These are phyloP conservation scores for Scutellaria barbata DNA, from an alignment of 257 asterid genomes.

Conservation along the genomic window DNA sequence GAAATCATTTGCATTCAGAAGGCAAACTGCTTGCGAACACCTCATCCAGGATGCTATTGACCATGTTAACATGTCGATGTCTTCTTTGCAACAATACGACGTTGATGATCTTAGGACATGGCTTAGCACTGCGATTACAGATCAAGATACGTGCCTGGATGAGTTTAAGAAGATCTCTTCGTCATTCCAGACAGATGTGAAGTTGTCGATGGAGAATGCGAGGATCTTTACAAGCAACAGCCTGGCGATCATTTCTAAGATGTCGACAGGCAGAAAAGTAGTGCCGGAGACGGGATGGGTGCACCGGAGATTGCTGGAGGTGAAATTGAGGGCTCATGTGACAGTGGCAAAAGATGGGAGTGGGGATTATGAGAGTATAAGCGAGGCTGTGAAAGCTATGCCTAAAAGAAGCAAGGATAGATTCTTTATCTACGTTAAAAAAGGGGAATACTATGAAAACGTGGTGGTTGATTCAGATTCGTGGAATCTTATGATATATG, in stretches of 20 bases:
- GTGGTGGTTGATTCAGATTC: conserved; percentile 34
- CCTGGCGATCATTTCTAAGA: conserved; percentile 41
- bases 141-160: conserved; percentile 39
- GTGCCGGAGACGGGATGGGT: conserved; percentile 4
- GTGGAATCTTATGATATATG: conserved; percentile 47
- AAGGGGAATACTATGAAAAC: conserved; percentile 39
- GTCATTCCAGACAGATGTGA: conserved; percentile 6
- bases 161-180: conserved; percentile 32
- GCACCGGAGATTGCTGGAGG: conserved; percentile 13
- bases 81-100: neutral
- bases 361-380: conserved; percentile 37
- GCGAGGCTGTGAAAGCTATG: conserved; percentile 36
- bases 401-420: conserved; percentile 35
- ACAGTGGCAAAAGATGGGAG: conserved; percentile 43
- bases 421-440: conserved; percentile 40
- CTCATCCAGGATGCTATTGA: conserved; percentile 36
- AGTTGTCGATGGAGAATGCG: conserved; percentile 22
- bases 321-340: conserved; percentile 25
- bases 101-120: conserved; percentile 37
- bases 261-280: conserved; percentile 21
- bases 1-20: conserved; percentile 22
- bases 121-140: conserved; percentile 44
- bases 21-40: conserved; percentile 8
- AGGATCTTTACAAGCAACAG: conserved; percentile 42
- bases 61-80: conserved; percentile 37